Base-by-base conservation (phyloP, 2,329 filamentous ascomycete genomes). In the Cadophora gregata region DNA sequence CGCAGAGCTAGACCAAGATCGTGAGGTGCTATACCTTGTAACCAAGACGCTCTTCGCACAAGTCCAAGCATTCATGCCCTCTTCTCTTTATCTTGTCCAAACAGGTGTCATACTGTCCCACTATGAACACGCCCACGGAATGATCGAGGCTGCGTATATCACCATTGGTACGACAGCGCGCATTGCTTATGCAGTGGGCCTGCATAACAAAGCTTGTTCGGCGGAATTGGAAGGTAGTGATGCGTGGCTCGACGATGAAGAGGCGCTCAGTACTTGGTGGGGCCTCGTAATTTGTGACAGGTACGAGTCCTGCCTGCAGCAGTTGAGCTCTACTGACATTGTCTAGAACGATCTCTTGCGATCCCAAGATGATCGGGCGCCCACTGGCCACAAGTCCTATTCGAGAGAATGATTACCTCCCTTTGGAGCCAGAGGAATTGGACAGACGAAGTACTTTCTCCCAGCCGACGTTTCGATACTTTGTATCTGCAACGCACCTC, bases 11-110 rank as follows among this genome's bases (percentile, higher is more conserved):
- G 60, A 67, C n/a, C 69, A 70, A 25, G 69, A 72, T 58, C 64
- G 68, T 31, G 68, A 72, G 47, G 64, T 68, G 7, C 63, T 74
- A 2, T 72, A 74, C 65, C 68, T 72, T 6, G 68, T 71, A 9
- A 68, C 69, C 21, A 74, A 73, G 47, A 72, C 64, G 25, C 53
- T 74, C 12, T 72, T 74, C 25, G 68, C 70, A 16, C 71, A 74
- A 64, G 71, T 73, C 5, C 72, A 74, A 67, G 64, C 67, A 14
- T 69, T 72, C 27, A 50, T 69, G 1, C 70, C 71, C 12, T 63
- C 65, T 2, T 72, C 70, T 19, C 31, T 71, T 12, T 53, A 64
- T 19, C 62, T 74, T 16, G 61, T 72, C n/a, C 72, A 73, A 53
- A 65, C 70, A 4, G 67, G 67, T 14, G 62, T 73, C 24, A 62